phyloP scores from a whole-genome alignment of 306 rosid genomes.

The Alnus glutinosa region DNA sequence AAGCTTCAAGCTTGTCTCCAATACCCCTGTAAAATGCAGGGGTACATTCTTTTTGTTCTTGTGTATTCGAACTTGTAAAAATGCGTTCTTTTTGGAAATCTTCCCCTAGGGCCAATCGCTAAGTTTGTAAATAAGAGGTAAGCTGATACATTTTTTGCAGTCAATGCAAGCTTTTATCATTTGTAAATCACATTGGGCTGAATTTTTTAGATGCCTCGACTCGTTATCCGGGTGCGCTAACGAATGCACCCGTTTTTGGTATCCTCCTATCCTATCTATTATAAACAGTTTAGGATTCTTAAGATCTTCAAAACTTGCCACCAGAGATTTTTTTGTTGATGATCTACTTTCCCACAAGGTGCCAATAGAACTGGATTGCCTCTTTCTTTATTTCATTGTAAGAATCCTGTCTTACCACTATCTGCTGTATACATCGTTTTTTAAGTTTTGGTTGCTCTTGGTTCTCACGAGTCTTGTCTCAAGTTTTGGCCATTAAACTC shows the following conservation, averaged over 20 bases:
- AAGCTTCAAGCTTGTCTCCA: conserved; percentile 18
- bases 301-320: not conserved
- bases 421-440: no score
- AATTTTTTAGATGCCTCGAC: not conserved
- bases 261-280: not conserved
- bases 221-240: no score
- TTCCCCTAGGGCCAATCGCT: not conserved
- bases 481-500: no score
- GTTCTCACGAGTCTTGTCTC: no score
- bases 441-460: no score
- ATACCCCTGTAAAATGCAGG: not conserved
- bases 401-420: not conserved
- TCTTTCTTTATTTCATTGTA: not conserved
- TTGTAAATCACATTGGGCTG: not conserved
- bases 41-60: not conserved
- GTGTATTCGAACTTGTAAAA: not conserved
- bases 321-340: not conserved
- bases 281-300: not conserved
- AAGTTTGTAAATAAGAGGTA: not conserved
- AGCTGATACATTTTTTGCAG: conserved; percentile 7
- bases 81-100: conserved; percentile 2
- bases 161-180: conserved; percentile 6
- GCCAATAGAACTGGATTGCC: not conserved
- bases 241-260: not conserved
- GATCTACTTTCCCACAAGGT: not conserved